phyloP scores from a whole-genome alignment of 495 filamentous ascomycete species.

The Parathielavia hyrcaniae region DNA sequence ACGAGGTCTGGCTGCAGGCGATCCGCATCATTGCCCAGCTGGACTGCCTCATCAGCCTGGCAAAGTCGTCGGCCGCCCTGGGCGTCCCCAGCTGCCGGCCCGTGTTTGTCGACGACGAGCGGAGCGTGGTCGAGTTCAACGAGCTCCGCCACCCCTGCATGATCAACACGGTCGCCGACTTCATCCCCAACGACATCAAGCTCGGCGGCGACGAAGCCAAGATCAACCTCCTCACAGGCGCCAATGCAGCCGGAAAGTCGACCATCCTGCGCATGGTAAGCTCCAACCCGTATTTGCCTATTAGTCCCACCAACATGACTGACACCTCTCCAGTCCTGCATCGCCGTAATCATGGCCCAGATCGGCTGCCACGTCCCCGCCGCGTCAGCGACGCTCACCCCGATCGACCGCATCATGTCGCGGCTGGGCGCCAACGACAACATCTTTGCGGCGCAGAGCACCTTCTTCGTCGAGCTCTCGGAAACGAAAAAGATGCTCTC shows the following conservation, averaged over 20 bases:
- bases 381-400: conserved; percentile 75
- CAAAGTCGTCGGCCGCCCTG: conserved; percentile 75
- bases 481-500: conserved; percentile 98
- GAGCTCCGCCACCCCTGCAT: conserved; percentile 95
- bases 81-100: conserved; percentile 87
- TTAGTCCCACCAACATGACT: conserved; percentile 14
- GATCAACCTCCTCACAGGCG: conserved; percentile 89
- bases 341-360: conserved; percentile 98
- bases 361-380: conserved; percentile 92
- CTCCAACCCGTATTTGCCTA: conserved; percentile 11
- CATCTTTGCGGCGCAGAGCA: conserved; percentile 96
- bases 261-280: conserved; percentile 94
- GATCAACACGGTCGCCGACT: conserved; percentile 78
- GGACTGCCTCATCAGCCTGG: conserved; percentile 89
- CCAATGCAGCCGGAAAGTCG: conserved; percentile 97
- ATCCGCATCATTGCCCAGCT: conserved; percentile 84
- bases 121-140: conserved; percentile 82
- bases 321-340: conserved; percentile 53
- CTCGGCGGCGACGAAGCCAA: conserved; percentile 76
- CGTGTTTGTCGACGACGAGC: conserved; percentile 71
- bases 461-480: conserved; percentile 96
- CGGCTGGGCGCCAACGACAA: conserved; percentile 97
- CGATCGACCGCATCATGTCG: conserved; percentile 97
- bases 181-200: conserved; percentile 92
- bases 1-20: conserved; percentile 78